phyloP scores from a whole-genome alignment of 1,284 basidiomycete genomes.

The Violaceomyces palustris region DNA sequence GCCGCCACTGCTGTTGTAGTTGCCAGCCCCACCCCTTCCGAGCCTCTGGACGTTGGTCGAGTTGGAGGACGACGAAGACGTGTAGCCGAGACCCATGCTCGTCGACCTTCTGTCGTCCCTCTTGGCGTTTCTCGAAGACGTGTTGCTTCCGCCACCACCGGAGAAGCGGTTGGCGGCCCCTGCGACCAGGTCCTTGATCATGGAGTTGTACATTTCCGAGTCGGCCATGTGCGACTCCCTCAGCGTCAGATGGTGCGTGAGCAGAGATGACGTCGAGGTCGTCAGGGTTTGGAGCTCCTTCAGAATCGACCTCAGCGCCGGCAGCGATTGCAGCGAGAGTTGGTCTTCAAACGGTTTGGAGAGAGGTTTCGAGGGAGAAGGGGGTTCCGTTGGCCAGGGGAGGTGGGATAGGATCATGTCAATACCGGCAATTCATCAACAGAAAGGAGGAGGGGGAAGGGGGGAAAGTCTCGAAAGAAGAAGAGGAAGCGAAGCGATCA shows the following conservation, averaged over 20 bases:
- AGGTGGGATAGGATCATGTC: too few relatives aligned
- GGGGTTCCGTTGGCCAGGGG: too few relatives aligned
- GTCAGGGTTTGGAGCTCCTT: constrained; percentile 38
- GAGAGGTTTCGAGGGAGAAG: too few relatives aligned
- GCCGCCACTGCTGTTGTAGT: too few relatives aligned
- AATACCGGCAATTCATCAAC: too few relatives aligned
- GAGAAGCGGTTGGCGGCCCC: constrained; percentile 38
- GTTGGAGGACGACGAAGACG: too few relatives aligned
- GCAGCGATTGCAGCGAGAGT: constrained; percentile 41
- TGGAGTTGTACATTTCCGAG: constrained; percentile 47
- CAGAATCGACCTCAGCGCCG: constrained; percentile 36
- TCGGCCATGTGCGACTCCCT: constrained; percentile 44
- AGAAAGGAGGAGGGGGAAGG: not conserved
- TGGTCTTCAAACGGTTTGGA: constrained; percentile 29
- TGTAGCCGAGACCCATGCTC: too few relatives aligned
- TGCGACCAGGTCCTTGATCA: constrained; percentile 49
- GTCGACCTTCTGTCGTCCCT: too few relatives aligned
- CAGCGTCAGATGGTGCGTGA: constrained; percentile 46
- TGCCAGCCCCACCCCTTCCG: too few relatives aligned
- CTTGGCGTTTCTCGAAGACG: constrained; percentile 7
- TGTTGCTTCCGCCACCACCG: constrained; percentile 5
- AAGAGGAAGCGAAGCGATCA: not conserved
- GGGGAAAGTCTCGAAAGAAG: not conserved
- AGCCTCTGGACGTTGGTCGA: too few relatives aligned
- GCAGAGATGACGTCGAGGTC: constrained; percentile 29